A percentile compares a stretch with the other conserved stretches of the same genome.
Conservation (phyloP, 2,329 filamentous ascomycete genomes). For the Trichoderma cornu-damae region DNA sequence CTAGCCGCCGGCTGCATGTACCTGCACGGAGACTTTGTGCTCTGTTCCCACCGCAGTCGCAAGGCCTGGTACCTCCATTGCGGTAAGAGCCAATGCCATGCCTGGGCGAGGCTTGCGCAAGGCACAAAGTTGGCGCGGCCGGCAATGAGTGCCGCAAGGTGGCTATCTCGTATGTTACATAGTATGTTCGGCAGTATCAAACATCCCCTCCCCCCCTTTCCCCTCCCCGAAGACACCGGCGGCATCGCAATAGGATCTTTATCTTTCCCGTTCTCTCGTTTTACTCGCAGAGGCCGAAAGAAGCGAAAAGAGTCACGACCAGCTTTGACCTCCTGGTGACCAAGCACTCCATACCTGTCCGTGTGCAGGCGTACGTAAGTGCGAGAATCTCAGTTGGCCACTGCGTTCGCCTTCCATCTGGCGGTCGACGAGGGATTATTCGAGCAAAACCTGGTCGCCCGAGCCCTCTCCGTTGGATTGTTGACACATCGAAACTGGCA, state of each 20-base stretch:
- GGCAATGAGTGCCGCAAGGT: slow-evolving; percentile 11
- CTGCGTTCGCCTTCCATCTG: not conserved
- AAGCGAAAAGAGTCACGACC: not conserved
- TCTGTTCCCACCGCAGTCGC: not conserved
- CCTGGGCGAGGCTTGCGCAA: slow-evolving; percentile 1
- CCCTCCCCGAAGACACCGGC: not conserved
- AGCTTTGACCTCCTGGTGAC: slow-evolving; percentile 1
- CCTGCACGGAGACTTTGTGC: not conserved
- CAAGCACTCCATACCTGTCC: not conserved
- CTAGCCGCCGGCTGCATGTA: not conserved
- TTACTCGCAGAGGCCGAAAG: not conserved
- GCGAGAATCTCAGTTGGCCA: slow-evolving; percentile 9
- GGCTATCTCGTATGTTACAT: not conserved
- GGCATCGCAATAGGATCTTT: not conserved
- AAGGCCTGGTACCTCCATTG: not conserved
- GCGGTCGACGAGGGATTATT: slow-evolving; percentile 16
- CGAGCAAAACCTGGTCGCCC: slow-evolving; percentile 9
- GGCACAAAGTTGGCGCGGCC: slow-evolving; percentile 10
- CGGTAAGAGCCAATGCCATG: not conserved
- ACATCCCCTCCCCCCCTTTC: too few relatives aligned
- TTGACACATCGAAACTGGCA: slow-evolving; percentile 24
- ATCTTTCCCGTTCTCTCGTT: too few relatives aligned
- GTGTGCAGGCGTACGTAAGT: not conserved
- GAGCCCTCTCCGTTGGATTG: slow-evolving; percentile 11
- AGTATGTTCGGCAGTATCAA: slow-evolving; percentile 11